Evolutionary conservation across 805 yeast genomes (phyloP).

Genomic region (Lipomyces oligophaga): DNA sequence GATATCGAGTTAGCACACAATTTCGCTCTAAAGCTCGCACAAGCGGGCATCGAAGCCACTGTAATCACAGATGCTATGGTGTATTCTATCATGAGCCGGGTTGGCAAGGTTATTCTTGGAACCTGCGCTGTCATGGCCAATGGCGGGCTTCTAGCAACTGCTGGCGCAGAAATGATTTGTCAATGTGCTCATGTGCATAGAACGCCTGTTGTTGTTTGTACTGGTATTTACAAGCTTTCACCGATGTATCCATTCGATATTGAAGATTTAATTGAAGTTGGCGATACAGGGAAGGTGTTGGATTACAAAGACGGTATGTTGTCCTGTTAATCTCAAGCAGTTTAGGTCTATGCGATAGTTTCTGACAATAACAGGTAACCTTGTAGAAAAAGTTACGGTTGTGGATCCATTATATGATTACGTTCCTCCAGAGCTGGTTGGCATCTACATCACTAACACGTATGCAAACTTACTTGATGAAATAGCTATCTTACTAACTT

Average conservation of each 20-base stretch:
- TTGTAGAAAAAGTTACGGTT: constrained; percentile 71
- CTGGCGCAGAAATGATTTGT: constrained; percentile 90
- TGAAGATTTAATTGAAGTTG: constrained; percentile 81
- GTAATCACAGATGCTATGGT: constrained; percentile 90
- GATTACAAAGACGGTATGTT: constrained; percentile 64
- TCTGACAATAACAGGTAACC: constrained; percentile 16
- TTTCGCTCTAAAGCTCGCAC: constrained; percentile 75
- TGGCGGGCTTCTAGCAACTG: constrained; percentile 86
- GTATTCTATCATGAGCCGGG: constrained; percentile 94
- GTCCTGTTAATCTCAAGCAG: not conserved
- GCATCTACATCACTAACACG: constrained; percentile 88
- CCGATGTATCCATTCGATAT: constrained; percentile 89
- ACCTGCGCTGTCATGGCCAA: constrained; percentile 87
- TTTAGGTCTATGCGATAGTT: not conserved
- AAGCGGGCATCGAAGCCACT: constrained; percentile 82
- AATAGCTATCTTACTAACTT: constrained; percentile 5
- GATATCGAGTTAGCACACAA: constrained; percentile 70
- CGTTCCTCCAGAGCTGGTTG: constrained; percentile 89
- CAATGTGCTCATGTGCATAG: constrained; percentile 93
- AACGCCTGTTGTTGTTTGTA: constrained; percentile 95
- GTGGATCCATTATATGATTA: constrained; percentile 88
- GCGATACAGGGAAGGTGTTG: constrained; percentile 85
- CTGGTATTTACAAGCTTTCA: constrained; percentile 88
- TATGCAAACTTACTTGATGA: constrained; percentile 31
- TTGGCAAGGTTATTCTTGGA: constrained; percentile 92